Conservation (phyloP, 225 moss, liverwort and hornwort genomes). For the Marchantia paleacea region DNA sequence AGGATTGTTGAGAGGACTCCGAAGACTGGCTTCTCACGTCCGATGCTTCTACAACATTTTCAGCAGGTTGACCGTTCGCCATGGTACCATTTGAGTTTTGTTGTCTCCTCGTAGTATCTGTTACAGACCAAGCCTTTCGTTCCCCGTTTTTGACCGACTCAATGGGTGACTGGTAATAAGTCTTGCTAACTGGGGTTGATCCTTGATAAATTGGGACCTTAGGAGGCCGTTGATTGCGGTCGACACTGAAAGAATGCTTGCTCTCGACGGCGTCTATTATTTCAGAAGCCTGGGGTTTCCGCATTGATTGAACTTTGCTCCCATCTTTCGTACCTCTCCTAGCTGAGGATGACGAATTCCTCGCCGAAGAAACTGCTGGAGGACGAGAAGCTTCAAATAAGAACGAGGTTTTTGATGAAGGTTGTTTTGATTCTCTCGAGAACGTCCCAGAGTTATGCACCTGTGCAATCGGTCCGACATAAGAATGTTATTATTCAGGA, state of each 20-base stretch:
- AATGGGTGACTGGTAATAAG: not conserved
- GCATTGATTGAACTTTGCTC: not conserved
- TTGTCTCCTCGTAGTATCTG: not conserved
- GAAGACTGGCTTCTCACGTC: constrained; percentile 21
- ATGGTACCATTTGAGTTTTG: not conserved
- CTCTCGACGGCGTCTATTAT: not conserved
- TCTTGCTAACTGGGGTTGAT: not conserved
- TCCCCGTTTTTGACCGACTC: constrained; percentile 15
- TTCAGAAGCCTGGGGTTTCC: not conserved
- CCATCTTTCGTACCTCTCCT: constrained; percentile 1
- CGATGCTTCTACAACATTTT: not conserved
- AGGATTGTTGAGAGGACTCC: constrained; percentile 15
- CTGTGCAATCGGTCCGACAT: not conserved
- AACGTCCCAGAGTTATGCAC: not conserved
- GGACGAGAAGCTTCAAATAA: not conserved
- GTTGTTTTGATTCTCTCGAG: not conserved
- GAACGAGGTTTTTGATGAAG: not conserved
- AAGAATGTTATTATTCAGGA: not conserved
- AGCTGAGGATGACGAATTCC: constrained; percentile 10
- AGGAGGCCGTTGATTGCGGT: not conserved
- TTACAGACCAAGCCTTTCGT: constrained; percentile 14
- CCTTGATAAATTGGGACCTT: not conserved
- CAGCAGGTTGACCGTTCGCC: not conserved
- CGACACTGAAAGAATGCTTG: not conserved
- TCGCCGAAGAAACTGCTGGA: constrained; percentile 6